Percentiles rank a stretch among this genome's conserved stretches.
Conservation (phyloP, 371 early-diverging fungal genomes). For the Rhizopus stolonifer region DNA sequence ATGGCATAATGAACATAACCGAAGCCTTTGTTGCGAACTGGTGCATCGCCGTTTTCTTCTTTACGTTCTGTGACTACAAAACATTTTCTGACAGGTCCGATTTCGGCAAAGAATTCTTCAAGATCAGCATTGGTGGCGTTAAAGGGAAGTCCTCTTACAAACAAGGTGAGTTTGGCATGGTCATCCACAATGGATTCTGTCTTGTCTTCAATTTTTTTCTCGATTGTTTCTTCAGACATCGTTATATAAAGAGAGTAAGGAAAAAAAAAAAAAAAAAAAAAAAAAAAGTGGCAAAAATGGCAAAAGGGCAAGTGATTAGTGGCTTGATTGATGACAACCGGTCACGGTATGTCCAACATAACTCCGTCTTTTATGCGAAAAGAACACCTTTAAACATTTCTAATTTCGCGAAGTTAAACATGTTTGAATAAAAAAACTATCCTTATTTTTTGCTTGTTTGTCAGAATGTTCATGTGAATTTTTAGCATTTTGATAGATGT, state of each 20-base stretch:
- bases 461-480: too few species aligned
- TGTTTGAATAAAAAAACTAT: too few species aligned
- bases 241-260: background rate
- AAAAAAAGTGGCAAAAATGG: background rate
- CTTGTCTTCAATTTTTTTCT: conserved; percentile 5
- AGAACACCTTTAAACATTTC: background rate
- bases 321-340: conserved; percentile 1
- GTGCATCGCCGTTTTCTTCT: conserved; percentile 27
- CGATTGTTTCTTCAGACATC: conserved; percentile 22
- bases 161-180: conserved; percentile 69
- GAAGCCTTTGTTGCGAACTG: conserved; percentile 72
- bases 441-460: too few species aligned
- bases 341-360: background rate
- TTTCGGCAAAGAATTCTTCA: conserved; percentile 83
- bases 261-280: conserved; percentile 1
- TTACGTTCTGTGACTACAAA: conserved; percentile 75
- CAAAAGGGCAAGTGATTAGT: background rate
- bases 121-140: conserved; percentile 78
- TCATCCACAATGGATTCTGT: conserved; percentile 13
- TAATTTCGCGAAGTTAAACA: background rate
- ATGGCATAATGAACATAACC: conserved; percentile 91
- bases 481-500: too few species aligned
- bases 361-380: background rate
- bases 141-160: conserved; percentile 84
- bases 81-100: conserved; percentile 88